phyloP scores from a whole-genome alignment of 2,329 filamentous ascomycete genomes.

The Exophiala xenobiotica region DNA sequence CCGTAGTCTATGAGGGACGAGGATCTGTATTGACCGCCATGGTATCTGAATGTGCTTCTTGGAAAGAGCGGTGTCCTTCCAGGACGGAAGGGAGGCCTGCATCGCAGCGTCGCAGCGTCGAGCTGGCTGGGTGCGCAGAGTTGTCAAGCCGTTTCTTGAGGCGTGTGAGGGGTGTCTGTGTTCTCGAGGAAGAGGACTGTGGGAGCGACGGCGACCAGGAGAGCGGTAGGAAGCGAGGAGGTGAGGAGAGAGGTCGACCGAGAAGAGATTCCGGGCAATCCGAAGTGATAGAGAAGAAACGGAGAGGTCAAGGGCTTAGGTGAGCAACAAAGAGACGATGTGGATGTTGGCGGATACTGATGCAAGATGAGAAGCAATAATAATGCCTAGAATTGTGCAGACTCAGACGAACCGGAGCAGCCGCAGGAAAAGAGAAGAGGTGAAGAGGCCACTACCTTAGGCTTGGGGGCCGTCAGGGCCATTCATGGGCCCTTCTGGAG shows the following conservation, averaged over 20 bases:
- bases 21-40: slow-evolving; percentile 50
- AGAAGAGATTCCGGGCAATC: slow-evolving; percentile 18
- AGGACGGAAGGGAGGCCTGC: slow-evolving; percentile 37
- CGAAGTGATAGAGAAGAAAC: slow-evolving; percentile 16
- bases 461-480: too few relatives aligned
- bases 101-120: slow-evolving; percentile 24
- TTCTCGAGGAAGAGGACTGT: not conserved
- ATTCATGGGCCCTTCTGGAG: too few relatives aligned
- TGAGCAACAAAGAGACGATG: slow-evolving; percentile 19
- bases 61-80: slow-evolving; percentile 49
- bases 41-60: slow-evolving; percentile 48
- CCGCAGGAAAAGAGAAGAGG: not conserved
- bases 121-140: not conserved
- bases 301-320: slow-evolving; percentile 21
- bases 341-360: slow-evolving; percentile 24
- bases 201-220: slow-evolving; percentile 9
- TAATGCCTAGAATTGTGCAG: not conserved
- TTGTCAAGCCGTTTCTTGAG: slow-evolving; percentile 1
- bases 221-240: slow-evolving; percentile 2
- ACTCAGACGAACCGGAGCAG: not conserved
- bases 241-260: slow-evolving; percentile 11
- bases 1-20: slow-evolving; percentile 64
- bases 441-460: not conserved
- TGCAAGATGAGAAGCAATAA: not conserved
- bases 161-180: not conserved